Evolutionary conservation across 2,329 filamentous ascomycete genomes (phyloP).

Genomic region (Phialocephala subalpina): DNA sequence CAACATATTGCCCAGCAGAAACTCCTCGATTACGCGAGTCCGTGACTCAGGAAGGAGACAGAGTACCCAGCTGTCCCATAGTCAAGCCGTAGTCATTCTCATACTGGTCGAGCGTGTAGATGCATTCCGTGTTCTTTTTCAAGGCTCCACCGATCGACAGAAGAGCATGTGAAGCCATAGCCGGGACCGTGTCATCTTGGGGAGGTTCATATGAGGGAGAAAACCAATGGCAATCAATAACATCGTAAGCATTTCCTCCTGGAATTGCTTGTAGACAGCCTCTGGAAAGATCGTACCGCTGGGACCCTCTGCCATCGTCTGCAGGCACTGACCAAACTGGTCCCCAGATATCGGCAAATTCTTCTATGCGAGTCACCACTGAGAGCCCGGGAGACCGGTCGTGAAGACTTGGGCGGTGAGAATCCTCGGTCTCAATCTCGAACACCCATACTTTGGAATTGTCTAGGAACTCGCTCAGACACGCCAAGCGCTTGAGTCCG

Average conservation of each 20-base stretch:
- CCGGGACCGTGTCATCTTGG: not conserved
- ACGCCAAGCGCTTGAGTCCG: slow-evolving; percentile 16
- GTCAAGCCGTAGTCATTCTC: slow-evolving; percentile 20
- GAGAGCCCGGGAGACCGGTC: not conserved
- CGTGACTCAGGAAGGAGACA: not conserved
- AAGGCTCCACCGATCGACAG: not conserved
- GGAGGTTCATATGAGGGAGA: no score
- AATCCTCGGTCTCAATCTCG: not conserved
- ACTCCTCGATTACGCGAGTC: slow-evolving; percentile 18
- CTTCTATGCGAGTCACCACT: slow-evolving; percentile 20
- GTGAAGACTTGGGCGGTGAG: not conserved
- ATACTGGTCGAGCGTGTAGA: slow-evolving; percentile 17
- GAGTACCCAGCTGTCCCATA: slow-evolving; percentile 22
- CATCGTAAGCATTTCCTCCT: no score
- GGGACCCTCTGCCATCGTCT: slow-evolving; percentile 2
- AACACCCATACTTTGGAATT: slow-evolving; percentile 21
- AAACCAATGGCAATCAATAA: slow-evolving; percentile 15
- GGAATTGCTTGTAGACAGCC: not conserved
- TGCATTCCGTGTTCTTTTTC: slow-evolving; percentile 11
- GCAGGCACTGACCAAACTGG: slow-evolving; percentile 21
- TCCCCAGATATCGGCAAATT: slow-evolving; percentile 25
- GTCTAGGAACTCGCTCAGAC: slow-evolving; percentile 19
- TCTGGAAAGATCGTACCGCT: slow-evolving; percentile 18
- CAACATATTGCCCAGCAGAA: slow-evolving; percentile 18
- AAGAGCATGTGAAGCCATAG: no score